phyloP scores from a whole-genome alignment of 805 yeast species.

The Cyberlindnera mycetangii region DNA sequence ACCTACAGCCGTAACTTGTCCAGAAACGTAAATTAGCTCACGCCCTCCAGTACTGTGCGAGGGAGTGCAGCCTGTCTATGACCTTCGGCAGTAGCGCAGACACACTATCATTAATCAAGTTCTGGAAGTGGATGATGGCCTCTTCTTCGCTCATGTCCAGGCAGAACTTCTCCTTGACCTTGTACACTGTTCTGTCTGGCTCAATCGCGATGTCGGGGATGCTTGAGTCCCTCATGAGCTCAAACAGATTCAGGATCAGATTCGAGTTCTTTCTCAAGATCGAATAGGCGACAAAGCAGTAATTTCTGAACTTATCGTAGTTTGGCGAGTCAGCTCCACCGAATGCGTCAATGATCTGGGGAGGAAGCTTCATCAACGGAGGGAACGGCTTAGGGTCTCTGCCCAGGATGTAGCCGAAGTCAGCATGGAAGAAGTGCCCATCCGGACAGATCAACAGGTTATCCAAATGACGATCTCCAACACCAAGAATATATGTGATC shows the following conservation, averaged over 20 bases:
- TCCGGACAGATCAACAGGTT: constrained; percentile 78
- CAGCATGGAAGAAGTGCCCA: constrained; percentile 95
- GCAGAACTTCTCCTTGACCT: constrained; percentile 92
- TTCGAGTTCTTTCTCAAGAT: constrained; percentile 88
- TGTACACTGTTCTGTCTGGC: constrained; percentile 81
- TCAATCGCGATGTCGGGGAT: constrained; percentile 88
- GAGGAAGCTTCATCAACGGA: constrained; percentile 95
- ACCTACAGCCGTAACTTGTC: too few species aligned
- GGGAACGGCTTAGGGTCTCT: constrained; percentile 99
- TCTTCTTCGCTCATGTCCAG: constrained; percentile 93
- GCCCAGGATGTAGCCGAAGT: constrained; percentile 94
- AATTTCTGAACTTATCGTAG: constrained; percentile 81
- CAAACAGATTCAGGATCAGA: constrained; percentile 84
- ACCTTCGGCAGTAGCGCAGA: constrained; percentile 92
- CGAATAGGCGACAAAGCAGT: constrained; percentile 92
- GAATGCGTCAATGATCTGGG: constrained; percentile 96
- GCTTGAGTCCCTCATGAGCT: constrained; percentile 88
- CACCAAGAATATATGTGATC: constrained; percentile 89
- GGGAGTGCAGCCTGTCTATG: constrained; percentile 88
- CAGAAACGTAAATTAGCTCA: constrained; percentile 27
- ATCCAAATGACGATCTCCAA: constrained; percentile 96
- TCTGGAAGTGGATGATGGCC: constrained; percentile 92
- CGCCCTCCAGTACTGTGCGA: constrained; percentile 98
- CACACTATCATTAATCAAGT: constrained; percentile 89
- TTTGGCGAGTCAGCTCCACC: constrained; percentile 89